Evolutionary conservation across 2,329 filamentous ascomycete species (phyloP).

Genomic region (Exophiala sp.): DNA sequence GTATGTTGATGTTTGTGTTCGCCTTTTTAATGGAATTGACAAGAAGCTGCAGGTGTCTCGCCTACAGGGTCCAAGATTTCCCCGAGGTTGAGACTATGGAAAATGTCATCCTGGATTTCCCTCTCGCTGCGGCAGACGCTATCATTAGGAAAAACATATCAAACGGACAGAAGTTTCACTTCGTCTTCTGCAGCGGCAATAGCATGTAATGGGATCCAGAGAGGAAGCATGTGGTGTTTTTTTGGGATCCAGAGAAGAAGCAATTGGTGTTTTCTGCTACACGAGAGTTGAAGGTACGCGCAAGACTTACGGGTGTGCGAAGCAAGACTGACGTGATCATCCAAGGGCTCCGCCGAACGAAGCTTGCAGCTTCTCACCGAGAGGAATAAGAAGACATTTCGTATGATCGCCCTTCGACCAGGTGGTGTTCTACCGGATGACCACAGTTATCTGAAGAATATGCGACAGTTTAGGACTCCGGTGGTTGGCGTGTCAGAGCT

Average conservation of each 20-base stretch:
- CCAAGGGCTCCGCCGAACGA: slow-evolving; percentile 3
- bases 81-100: not conserved
- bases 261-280: no score
- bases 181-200: slow-evolving; percentile 13
- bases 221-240: not conserved
- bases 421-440: slow-evolving; percentile 3
- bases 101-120: slow-evolving; percentile 8
- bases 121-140: slow-evolving; percentile 7
- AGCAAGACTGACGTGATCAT: not conserved
- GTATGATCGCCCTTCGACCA: slow-evolving; percentile 2
- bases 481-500: slow-evolving; percentile 2
- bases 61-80: slow-evolving; percentile 5
- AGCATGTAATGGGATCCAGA: slow-evolving; percentile 11
- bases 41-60: slow-evolving; percentile 5
- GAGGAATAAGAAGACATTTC: not conserved
- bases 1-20: not conserved
- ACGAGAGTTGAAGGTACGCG: not conserved
- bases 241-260: no score
- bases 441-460: no score
- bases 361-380: slow-evolving; percentile 8
- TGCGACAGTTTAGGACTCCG: not conserved
- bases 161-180: slow-evolving; percentile 2
- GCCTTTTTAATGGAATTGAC: no score
- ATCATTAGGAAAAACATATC: slow-evolving; percentile 1
- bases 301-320: not conserved